Evolutionary conservation across 1,284 basidiomycete genomes (phyloP).

Genomic region (Fomes fomentarius): DNA sequence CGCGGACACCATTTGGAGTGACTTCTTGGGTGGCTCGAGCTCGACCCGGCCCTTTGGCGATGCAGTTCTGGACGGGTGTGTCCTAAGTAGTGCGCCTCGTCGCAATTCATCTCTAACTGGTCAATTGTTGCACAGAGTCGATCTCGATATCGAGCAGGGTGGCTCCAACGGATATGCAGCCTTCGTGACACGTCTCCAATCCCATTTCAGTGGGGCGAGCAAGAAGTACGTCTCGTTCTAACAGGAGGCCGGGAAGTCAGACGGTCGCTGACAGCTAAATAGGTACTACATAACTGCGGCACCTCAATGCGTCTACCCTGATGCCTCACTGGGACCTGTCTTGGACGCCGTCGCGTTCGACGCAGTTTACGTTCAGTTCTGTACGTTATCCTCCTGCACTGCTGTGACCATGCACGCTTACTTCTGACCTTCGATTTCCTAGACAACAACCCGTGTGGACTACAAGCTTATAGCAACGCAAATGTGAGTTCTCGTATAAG

Average conservation of each 20-base stretch:
- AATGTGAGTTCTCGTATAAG: conserved; percentile 36
- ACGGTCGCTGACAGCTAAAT: neutral
- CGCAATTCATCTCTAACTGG: neutral
- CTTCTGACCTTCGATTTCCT: neutral
- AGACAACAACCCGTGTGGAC: conserved; percentile 56
- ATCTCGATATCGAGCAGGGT: conserved; percentile 70
- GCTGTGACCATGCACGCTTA: too few species aligned
- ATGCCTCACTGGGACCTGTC: conserved; percentile 52
- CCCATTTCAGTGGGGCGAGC: conserved; percentile 49
- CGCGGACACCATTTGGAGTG: conserved; percentile 64
- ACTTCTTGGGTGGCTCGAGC: conserved; percentile 62
- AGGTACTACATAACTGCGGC: conserved; percentile 67
- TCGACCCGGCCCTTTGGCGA: conserved; percentile 63
- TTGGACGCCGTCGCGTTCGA: conserved; percentile 59
- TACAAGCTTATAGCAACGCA: conserved; percentile 44
- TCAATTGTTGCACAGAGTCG: conserved; percentile 51
- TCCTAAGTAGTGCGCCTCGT: neutral
- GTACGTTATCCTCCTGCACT: too few species aligned
- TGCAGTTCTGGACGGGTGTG: conserved; percentile 66
- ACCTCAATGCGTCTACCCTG: conserved; percentile 58
- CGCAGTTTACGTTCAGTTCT: conserved; percentile 59
- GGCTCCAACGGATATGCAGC: conserved; percentile 55
- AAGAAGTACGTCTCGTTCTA: conserved; percentile 46
- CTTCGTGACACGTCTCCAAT: conserved; percentile 61
- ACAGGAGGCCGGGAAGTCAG: neutral